Percentiles rank a stretch among this genome's conserved stretches.
phyloP scores from a whole-genome alignment of 1,139 yeast species.

The Pichia sp. region DNA sequence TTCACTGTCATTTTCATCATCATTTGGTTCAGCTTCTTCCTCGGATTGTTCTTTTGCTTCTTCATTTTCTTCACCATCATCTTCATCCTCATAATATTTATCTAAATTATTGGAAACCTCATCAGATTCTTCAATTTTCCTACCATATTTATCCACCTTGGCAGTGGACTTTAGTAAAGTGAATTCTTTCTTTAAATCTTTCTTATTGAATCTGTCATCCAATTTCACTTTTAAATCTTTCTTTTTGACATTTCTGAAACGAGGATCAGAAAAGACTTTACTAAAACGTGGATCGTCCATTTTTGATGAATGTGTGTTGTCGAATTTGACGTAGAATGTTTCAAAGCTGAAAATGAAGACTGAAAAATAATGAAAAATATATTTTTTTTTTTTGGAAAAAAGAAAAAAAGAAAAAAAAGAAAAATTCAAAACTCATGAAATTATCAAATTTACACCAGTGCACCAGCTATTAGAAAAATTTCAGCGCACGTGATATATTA shows the following conservation, averaged over 20 bases:
- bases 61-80: conserved; percentile 31
- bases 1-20: conserved; percentile 16
- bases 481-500: too few species aligned
- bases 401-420: too few species aligned
- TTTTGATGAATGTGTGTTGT: neutral
- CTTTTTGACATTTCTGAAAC: conserved; percentile 69
- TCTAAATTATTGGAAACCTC: conserved; percentile 37
- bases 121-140: conserved; percentile 41
- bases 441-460: too few species aligned
- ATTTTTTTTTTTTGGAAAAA: too few species aligned
- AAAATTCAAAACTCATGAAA: too few species aligned
- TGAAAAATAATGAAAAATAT: conserved; percentile 20
- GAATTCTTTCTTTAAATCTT: conserved; percentile 38
- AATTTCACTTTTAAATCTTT: conserved; percentile 68
- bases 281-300: conserved; percentile 68
- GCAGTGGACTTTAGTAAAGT: conserved; percentile 49
- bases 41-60: conserved; percentile 13
- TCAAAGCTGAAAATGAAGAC: conserved; percentile 36
- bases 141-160: conserved; percentile 80
- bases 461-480: too few species aligned
- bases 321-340: conserved; percentile 15
- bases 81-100: conserved; percentile 44
- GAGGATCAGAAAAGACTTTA: conserved; percentile 77
- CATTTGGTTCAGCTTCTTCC: conserved; percentile 8
- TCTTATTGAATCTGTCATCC: conserved; percentile 77